These are phyloP conservation scores for Alternaria metachromatica DNA, from an alignment of 2,329 filamentous ascomycete species.

Conservation along the genomic window DNA sequence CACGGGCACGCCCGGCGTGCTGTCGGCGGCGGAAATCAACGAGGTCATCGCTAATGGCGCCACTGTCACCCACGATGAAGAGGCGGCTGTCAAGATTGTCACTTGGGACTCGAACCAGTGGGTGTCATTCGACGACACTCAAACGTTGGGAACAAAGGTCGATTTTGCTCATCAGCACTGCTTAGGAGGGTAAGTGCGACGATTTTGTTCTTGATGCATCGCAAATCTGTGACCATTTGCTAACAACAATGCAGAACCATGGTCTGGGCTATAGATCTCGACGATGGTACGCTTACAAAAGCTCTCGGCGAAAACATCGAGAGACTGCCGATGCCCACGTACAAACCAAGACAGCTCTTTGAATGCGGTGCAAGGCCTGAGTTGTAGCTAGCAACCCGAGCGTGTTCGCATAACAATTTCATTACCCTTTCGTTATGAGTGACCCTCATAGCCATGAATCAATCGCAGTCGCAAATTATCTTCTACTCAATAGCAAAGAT, in stretches of 20 bases:
- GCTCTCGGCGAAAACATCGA: neutral
- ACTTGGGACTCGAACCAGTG: neutral
- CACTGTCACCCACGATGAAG: neutral
- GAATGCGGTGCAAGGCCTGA: neutral
- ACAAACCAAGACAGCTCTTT: neutral
- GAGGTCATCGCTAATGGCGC: slow-evolving; percentile 1
- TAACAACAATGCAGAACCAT: neutral
- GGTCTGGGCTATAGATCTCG: neutral
- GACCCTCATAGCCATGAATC: neutral
- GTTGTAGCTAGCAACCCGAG: neutral
- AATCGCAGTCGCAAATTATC: neutral
- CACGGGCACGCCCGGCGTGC: slow-evolving; percentile 1
- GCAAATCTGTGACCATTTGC: neutral
- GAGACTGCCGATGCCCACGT: neutral
- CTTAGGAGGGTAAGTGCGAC: neutral
- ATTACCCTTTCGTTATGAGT: neutral
- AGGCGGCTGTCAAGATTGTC: neutral
- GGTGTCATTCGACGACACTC: neutral
- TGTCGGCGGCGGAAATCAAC: slow-evolving; percentile 7
- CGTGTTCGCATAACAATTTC: neutral
- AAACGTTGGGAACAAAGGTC: neutral
- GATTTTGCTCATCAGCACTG: slow-evolving; percentile 1
- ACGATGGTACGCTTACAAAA: neutral
- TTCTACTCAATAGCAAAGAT: neutral
- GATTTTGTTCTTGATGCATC: neutral